These are phyloP conservation scores for Hydnum rufescens DNA, from an alignment of 768 basidiomycete genomes.

Conservation along the genomic window DNA sequence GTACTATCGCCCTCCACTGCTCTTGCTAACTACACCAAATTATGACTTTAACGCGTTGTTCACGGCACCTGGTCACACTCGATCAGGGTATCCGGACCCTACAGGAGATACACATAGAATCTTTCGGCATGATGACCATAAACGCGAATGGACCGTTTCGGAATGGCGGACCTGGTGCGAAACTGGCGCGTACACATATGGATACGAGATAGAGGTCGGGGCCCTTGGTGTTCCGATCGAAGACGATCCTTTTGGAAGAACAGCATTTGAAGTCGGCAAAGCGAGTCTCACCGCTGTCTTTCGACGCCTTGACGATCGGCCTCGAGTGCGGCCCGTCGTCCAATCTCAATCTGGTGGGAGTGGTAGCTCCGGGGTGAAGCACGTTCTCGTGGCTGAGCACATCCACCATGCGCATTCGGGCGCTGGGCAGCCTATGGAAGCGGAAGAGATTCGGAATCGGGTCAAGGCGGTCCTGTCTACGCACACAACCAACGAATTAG, in stretches of 20 bases:
- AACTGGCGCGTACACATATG: constrained; percentile 39
- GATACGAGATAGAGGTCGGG: constrained; percentile 38
- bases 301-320: constrained; percentile 12
- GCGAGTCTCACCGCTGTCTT: constrained; percentile 55
- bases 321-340: neutral
- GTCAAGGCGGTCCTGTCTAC: constrained; percentile 33
- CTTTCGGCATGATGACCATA: constrained; percentile 70
- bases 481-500: constrained; percentile 25
- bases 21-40: constrained; percentile 71
- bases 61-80: constrained; percentile 28
- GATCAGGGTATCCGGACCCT: constrained; percentile 45
- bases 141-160: constrained; percentile 70
- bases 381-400: constrained; percentile 25
- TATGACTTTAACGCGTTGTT: constrained; percentile 69
- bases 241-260: constrained; percentile 48
- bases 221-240: constrained; percentile 41
- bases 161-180: constrained; percentile 54
- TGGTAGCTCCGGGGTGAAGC: neutral
- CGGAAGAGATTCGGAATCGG: constrained; percentile 28
- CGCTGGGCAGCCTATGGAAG: constrained; percentile 25
- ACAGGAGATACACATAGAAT: constrained; percentile 51
- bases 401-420: constrained; percentile 31
- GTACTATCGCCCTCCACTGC: constrained; percentile 48
- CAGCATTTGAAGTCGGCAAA: constrained; percentile 25
- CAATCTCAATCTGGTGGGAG: neutral